Evolutionary conservation across 2,329 filamentous ascomycete genomes (phyloP).

Genomic region (Stagonosporopsis cucurbitacearum): DNA sequence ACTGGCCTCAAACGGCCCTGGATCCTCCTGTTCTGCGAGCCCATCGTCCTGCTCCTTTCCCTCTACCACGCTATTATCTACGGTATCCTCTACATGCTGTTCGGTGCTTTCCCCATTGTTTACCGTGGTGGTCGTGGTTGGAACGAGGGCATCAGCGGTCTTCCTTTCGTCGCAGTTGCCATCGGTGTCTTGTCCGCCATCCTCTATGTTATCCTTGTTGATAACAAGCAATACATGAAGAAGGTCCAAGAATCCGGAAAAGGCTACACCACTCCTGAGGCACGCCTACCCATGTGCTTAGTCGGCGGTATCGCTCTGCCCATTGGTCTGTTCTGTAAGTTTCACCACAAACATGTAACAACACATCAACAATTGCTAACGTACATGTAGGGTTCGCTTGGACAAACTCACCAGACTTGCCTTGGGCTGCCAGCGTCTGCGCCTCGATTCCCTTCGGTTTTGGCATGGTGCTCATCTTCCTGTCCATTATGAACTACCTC

Average conservation of each 20-base stretch:
- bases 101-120: constrained; percentile 63
- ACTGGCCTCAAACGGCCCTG: constrained; percentile 69
- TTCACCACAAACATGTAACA: background rate
- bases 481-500: constrained; percentile 56
- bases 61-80: constrained; percentile 67
- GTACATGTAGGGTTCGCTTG: constrained; percentile 43
- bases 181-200: constrained; percentile 70
- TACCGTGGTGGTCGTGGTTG: constrained; percentile 59
- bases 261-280: constrained; percentile 69
- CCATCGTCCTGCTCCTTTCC: constrained; percentile 69
- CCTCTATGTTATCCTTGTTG: constrained; percentile 53
- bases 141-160: constrained; percentile 47
- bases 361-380: background rate
- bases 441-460: constrained; percentile 63
- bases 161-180: constrained; percentile 70
- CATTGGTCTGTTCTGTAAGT: constrained; percentile 49
- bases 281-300: constrained; percentile 67
- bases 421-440: constrained; percentile 63
- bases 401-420: constrained; percentile 57
- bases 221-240: constrained; percentile 46
- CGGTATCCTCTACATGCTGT: constrained; percentile 58
- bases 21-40: constrained; percentile 72
- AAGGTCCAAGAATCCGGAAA: constrained; percentile 54
- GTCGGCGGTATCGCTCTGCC: constrained; percentile 69
- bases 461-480: constrained; percentile 70